Percentiles rank a stretch among this genome's conserved stretches.
phyloP scores from a whole-genome alignment of 306 rosid genomes.

The Alnus glutinosa region DNA sequence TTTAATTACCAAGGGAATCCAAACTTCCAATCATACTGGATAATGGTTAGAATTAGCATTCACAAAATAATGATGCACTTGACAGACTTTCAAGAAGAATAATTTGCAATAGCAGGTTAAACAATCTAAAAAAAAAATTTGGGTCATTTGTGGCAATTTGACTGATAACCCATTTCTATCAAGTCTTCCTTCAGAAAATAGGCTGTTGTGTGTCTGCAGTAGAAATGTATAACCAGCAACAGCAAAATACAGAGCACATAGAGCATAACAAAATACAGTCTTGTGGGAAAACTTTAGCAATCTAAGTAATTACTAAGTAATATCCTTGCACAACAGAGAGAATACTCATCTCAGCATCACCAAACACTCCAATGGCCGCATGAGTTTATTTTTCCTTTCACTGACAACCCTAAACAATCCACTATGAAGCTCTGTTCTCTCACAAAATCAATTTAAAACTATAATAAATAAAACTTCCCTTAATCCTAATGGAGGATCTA shows the following conservation, averaged over 20 bases:
- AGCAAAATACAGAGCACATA: no score
- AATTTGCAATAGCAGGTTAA: neutral
- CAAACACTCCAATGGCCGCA: neutral
- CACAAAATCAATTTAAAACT: neutral
- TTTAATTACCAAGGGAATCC: neutral
- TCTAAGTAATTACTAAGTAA: neutral
- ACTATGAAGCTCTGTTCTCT: neutral
- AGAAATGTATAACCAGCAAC: neutral
- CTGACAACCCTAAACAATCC: neutral
- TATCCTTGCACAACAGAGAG: neutral
- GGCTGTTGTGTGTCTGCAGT: neutral
- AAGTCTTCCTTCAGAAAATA: neutral
- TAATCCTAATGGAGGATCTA: constrained; percentile 11
- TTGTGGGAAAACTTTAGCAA: neutral
- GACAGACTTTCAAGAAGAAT: neutral
- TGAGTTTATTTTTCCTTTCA: neutral
- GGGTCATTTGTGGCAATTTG: neutral
- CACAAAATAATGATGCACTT: neutral
- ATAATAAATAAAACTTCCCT: neutral
- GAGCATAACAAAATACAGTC: neutral
- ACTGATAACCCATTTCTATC: neutral
- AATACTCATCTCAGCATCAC: neutral
- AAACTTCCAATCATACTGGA: neutral
- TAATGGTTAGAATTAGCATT: neutral
- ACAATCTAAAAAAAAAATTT: neutral